Base-by-base conservation (phyloP, 2,329 filamentous ascomycete species). In the Stagonosporopsis rhizophila region DNA sequence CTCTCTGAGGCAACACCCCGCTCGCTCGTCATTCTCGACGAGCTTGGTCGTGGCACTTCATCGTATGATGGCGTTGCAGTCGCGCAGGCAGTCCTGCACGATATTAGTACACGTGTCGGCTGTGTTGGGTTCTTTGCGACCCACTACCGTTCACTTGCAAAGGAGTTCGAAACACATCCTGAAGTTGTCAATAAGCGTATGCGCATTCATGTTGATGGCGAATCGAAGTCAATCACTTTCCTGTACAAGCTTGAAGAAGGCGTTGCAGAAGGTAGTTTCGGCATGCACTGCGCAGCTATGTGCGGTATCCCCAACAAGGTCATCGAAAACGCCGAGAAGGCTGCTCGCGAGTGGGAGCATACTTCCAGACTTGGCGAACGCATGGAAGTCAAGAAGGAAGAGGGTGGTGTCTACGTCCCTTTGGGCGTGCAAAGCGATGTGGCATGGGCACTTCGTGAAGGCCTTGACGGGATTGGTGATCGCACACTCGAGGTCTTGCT, bases 231-330 rank as follows among this genome's bases (percentile, higher is more conserved):
- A n/a, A 88, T 99, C n/a, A 97, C 94, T 0, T 99, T 99, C 79
- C 75, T 99, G 52, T 99, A 99, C 80, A 93, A 91, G 70, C 85
- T 99, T 0, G 95, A 98, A 76, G 86, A 91, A 14, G 95, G 95
- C 1, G 92, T 98, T 9, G 95, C 95, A 0, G 93, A 98, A 76
- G 95, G 95, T 15, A 96, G 91, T 70, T 99, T 98, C 71, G 95
- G 95, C 68, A 99, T 99, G 95, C 95, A 99, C 76, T 99, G 95
- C 73, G 95, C 95, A 1, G 89, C 92, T 58, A 99, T 99, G 95
- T 99, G 95, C 68, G 95, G 95, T 1, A 98, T 99, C 61, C 87
- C 92, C 0, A 81, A 82, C 40, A 88, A 88, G 52, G 87, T 99
- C 15, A 92, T 99, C 59, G 88, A 93, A 71, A 81, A 89, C 20